Conservation (phyloP, 1,139 yeast species). For the Wickerhamomyces sp. region DNA sequence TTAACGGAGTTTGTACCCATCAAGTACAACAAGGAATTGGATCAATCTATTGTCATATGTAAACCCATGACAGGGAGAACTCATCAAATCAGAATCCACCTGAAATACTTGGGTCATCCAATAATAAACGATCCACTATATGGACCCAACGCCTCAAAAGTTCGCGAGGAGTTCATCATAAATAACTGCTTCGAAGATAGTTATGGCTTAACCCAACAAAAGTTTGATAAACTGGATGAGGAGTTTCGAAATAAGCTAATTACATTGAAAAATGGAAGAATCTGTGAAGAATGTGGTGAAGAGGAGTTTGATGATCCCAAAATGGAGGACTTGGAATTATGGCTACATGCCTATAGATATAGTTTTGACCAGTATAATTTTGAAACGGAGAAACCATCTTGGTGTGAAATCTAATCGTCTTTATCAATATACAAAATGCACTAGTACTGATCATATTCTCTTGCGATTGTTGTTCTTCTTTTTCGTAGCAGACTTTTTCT, state of each 20-base stretch:
- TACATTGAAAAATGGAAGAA: conserved; percentile 54
- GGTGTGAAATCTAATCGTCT: background rate
- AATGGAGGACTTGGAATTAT: conserved; percentile 74
- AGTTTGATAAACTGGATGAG: conserved; percentile 64
- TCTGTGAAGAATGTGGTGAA: conserved; percentile 65
- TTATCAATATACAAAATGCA: background rate
- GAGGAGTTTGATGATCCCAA: conserved; percentile 86
- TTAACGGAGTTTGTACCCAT: conserved; percentile 37
- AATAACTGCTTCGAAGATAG: conserved; percentile 39
- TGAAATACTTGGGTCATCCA: conserved; percentile 82
- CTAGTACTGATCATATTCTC: background rate
- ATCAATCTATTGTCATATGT: conserved; percentile 65
- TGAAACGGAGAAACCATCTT: background rate
- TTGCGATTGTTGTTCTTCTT: background rate
- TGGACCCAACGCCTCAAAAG: conserved; percentile 27
- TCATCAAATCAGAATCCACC: conserved; percentile 90
- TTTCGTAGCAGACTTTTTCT: background rate
- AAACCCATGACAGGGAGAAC: conserved; percentile 88
- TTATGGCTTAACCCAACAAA: conserved; percentile 4
- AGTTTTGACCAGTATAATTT: conserved; percentile 35
- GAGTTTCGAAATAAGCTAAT: conserved; percentile 7
- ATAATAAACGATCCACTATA: conserved; percentile 95
- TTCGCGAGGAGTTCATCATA: conserved; percentile 7
- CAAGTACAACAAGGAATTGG: conserved; percentile 33
- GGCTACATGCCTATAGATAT: conserved; percentile 87